These are phyloP conservation scores for Fusarium dlaminii DNA, from an alignment of 2,329 filamentous ascomycete genomes.

Conservation along the genomic window DNA sequence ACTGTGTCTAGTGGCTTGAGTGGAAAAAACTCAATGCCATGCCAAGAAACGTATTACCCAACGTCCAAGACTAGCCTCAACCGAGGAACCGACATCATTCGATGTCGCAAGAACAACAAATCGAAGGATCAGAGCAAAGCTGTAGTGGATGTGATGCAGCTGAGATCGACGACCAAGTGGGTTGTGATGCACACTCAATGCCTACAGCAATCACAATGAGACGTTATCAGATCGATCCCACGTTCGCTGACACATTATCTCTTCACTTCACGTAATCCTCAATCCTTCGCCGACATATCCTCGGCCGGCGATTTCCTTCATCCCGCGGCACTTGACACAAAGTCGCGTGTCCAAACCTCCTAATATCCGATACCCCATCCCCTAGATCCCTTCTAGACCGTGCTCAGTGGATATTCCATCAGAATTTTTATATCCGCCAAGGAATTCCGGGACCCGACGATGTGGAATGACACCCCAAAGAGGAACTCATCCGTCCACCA, in stretches of 20 bases:
- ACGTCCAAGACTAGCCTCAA: background rate
- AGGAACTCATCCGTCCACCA: background rate
- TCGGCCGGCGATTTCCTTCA: background rate
- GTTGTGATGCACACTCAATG: background rate
- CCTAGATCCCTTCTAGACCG: constrained; percentile 12
- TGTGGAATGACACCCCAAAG: constrained; percentile 2
- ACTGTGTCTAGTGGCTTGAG: background rate
- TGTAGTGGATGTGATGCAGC: background rate
- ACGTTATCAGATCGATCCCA: constrained; percentile 2
- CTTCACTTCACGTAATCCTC: background rate
- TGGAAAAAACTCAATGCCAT: background rate
- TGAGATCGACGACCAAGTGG: constrained; percentile 1
- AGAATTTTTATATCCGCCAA: constrained; percentile 4
- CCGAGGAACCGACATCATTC: background rate
- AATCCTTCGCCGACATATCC: background rate
- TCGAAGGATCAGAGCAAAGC: background rate
- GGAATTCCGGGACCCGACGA: constrained; percentile 2
- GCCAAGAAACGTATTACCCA: background rate
- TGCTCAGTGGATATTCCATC: background rate
- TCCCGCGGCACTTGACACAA: background rate
- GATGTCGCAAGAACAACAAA: background rate
- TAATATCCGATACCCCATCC: background rate
- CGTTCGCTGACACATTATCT: background rate
- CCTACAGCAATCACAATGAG: background rate
- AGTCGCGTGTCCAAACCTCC: background rate